Base-by-base conservation (phyloP, 192 early-diverging fungal genomes). In the Thamnidium elegans region DNA sequence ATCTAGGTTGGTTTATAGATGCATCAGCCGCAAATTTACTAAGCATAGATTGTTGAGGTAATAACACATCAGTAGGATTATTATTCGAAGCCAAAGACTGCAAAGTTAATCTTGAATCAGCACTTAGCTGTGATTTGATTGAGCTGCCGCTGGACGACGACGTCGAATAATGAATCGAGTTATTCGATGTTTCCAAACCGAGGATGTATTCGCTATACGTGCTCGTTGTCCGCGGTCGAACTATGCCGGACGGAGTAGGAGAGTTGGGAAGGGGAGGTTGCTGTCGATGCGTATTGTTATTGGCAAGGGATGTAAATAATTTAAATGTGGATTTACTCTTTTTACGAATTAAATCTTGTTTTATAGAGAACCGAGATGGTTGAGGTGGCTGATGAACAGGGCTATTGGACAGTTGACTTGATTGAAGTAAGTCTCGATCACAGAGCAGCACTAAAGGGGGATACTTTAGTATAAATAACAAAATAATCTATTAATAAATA, bases 281-380 rank as follows among this genome's bases (percentile, higher is more conserved):
- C 5, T 39, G 36, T 4, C 36, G 36, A 39, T 39, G 4, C 4
- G 19, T 56, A 36, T 56, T 56, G 14, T 56, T 56, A 17, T 39
- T 56, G 19, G 31, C 32, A 17, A 56, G 34, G 3, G 55, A 56
- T 36, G 55, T 34, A 19, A 56, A 56, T 4, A 56, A 31, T 32
- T 56, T 56, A 0, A 56, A 56, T 7, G 55, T 56, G 4, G 55
- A 36, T 19, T 56, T 56, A 32, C 55, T 56, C 31, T 56, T 56
- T 56, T 56, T 56, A 11, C 55, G 30, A 10, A 56, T 56, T 7
- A 56, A 39, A 15, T 56, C 55, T 11, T 56, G 31, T 36, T 56
- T 56, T 19, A 39, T 56, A 19, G 34, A 56, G 31, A 56, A 56
- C 10, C 55, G 55, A 39, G 32, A 15, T 10, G 31, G 31, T 3